Percentiles rank a stretch among this genome's conserved stretches.
Evolutionary conservation across 345 rosid genomes (phyloP).

Genomic region (Cardiospermum halicacabum): DNA sequence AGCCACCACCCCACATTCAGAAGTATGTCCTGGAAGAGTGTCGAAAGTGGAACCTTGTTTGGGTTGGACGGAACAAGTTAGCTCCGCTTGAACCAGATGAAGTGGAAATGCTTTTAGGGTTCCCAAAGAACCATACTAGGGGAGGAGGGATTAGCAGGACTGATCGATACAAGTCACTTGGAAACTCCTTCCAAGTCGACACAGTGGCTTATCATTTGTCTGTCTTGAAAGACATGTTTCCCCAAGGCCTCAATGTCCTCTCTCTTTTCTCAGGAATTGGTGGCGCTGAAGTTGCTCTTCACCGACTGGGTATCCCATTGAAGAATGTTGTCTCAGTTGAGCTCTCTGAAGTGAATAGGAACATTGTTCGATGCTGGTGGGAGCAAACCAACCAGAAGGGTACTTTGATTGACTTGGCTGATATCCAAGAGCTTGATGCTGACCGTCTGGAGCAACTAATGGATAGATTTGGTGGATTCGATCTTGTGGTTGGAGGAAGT

Average conservation of each 20-base stretch:
- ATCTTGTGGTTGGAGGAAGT: slow-evolving; percentile 87
- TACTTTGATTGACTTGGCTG: slow-evolving; percentile 42
- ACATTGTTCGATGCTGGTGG: slow-evolving; percentile 70
- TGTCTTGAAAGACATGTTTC: slow-evolving; percentile 54
- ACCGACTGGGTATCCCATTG: slow-evolving; percentile 61
- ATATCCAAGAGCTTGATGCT: slow-evolving; percentile 44
- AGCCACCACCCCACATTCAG: slow-evolving; percentile 49
- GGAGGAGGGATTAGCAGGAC: slow-evolving; percentile 93
- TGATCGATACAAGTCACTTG: slow-evolving; percentile 77
- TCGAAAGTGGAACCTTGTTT: slow-evolving; percentile 83
- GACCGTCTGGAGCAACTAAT: slow-evolving; percentile 47
- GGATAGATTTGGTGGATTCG: slow-evolving; percentile 59
- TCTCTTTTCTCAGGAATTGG: slow-evolving; percentile 96
- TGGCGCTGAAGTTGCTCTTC: slow-evolving; percentile 88
- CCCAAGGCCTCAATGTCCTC: slow-evolving; percentile 60
- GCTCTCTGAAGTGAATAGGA: slow-evolving; percentile 55
- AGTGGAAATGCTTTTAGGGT: slow-evolving; percentile 82
- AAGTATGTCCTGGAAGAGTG: slow-evolving; percentile 61
- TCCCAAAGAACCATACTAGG: slow-evolving; percentile 86
- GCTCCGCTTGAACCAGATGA: slow-evolving; percentile 95
- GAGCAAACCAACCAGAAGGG: slow-evolving; percentile 88
- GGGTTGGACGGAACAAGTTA: slow-evolving; percentile 86
- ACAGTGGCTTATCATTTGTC: slow-evolving; percentile 92
- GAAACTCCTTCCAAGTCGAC: slow-evolving; percentile 95
- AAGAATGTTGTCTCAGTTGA: slow-evolving; percentile 77